Conservation (phyloP, 1,284 basidiomycete species). For the Apiotrichum siamense region DNA sequence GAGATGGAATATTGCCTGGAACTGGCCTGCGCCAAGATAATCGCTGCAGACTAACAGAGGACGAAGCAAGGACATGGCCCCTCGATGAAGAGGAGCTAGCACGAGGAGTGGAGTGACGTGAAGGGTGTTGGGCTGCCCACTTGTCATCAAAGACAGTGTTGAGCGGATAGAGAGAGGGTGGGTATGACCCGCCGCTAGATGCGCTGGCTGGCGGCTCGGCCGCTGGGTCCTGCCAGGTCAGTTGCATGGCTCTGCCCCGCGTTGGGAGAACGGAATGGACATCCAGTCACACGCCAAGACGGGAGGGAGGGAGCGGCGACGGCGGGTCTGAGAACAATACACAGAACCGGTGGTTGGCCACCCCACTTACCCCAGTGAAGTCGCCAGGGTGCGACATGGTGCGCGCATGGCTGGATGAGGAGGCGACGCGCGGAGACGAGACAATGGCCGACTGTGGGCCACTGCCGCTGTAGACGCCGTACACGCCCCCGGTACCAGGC, state of each 20-base stretch:
- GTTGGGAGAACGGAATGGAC: too few relatives aligned
- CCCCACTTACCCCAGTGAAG: constrained; percentile 16
- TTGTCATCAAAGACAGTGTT: constrained; percentile 8
- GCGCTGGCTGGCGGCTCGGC: constrained; percentile 11
- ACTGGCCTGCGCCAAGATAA: neutral
- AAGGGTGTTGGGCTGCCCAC: constrained; percentile 1
- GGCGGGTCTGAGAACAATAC: neutral
- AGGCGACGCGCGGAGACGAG: constrained; percentile 11
- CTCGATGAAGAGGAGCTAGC: constrained; percentile 17
- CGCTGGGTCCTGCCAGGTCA: constrained; percentile 9
- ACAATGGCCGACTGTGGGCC: constrained; percentile 8
- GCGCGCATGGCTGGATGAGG: constrained; percentile 14
- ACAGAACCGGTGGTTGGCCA: neutral
- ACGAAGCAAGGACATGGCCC: constrained; percentile 28
- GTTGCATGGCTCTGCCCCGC: neutral
- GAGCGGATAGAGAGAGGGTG: constrained; percentile 20
- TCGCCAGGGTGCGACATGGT: constrained; percentile 20
- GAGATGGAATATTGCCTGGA: too few relatives aligned
- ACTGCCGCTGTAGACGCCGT: constrained; percentile 11
- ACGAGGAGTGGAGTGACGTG: constrained; percentile 9
- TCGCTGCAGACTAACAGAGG: constrained; percentile 23
- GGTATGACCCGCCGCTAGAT: constrained; percentile 16
- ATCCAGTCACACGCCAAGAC: neutral
- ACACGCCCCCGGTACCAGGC: constrained; percentile 5
- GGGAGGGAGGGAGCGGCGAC: neutral